phyloP scores from a whole-genome alignment of 2,329 filamentous ascomycete genomes.

The Aquanectria penicillioides region DNA sequence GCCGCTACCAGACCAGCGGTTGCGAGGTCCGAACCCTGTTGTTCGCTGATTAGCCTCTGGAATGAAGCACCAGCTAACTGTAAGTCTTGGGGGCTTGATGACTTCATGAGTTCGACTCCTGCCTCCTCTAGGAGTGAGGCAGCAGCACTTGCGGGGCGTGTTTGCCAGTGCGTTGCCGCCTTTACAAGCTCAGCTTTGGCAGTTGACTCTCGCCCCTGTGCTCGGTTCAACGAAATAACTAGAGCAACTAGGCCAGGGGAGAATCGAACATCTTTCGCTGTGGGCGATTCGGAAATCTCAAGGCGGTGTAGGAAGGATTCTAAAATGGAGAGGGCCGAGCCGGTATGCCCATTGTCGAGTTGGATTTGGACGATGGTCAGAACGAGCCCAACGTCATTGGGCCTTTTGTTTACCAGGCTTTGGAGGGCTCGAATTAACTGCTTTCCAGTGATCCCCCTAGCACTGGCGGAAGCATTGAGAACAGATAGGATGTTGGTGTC shows the following conservation, averaged over 20 bases:
- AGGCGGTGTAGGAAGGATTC: conserved; percentile 79
- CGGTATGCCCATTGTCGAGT: conserved; percentile 74
- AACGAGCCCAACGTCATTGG: conserved; percentile 82
- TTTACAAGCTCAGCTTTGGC: conserved; percentile 79
- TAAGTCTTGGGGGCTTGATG: conserved; percentile 74
- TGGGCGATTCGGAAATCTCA: conserved; percentile 66
- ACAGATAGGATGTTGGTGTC: conserved; percentile 57
- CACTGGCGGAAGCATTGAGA: conserved; percentile 77
- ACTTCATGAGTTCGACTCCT: conserved; percentile 83
- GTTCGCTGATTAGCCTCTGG: conserved; percentile 71
- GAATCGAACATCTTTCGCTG: conserved; percentile 76
- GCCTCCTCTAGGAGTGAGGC: conserved; percentile 82
- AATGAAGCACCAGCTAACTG: conserved; percentile 82
- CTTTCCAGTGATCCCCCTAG: conserved; percentile 70
- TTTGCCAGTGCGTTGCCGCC: conserved; percentile 84
- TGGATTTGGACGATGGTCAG: conserved; percentile 87
- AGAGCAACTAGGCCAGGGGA: conserved; percentile 87
- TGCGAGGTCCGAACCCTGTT: conserved; percentile 74
- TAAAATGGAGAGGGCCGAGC: conserved; percentile 78
- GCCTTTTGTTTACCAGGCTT: conserved; percentile 75
- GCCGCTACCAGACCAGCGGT: conserved; percentile 89
- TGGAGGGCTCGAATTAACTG: conserved; percentile 76
- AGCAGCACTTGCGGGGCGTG: conserved; percentile 58
- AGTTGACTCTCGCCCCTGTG: conserved; percentile 77
- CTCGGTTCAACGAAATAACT: conserved; percentile 80